phyloP scores from a whole-genome alignment of 129 eudicot species.

The Centrapalus pauciflorus region DNA sequence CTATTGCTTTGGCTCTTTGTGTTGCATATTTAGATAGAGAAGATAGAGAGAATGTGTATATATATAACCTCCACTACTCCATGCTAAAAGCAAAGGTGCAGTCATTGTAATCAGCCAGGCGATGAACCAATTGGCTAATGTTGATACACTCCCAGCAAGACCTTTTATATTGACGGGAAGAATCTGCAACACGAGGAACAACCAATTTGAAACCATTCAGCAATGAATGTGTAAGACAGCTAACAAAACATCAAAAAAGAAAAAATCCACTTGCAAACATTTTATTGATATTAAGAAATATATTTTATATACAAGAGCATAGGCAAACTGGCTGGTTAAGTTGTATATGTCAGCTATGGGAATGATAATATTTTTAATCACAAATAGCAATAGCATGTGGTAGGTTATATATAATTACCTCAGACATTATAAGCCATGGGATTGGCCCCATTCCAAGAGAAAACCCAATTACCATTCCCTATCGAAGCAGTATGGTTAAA shows the following conservation, averaged over 20 bases:
- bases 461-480: conserved; percentile 77
- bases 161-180: conserved; percentile 91
- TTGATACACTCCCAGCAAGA: conserved; percentile 91
- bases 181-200: conserved; percentile 42
- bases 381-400: neutral
- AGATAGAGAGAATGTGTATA: conserved; percentile 4
- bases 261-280: too few relatives aligned
- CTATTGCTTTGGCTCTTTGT: too few relatives aligned
- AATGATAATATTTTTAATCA: neutral
- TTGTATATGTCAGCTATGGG: neutral
- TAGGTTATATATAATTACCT: conserved; percentile 36
- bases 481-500: conserved; percentile 14
- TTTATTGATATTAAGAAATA: neutral
- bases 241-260: too few relatives aligned
- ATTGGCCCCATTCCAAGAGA: conserved; percentile 98
- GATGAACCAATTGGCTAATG: conserved; percentile 69
- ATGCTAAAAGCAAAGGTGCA: conserved; percentile 72
- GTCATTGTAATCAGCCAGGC: conserved; percentile 84
- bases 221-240: neutral
- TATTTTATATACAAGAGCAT: too few relatives aligned
- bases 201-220: neutral
- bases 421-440: conserved; percentile 99
- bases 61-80: conserved; percentile 91
- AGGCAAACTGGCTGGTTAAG: neutral
- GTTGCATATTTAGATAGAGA: neutral